These are phyloP conservation scores for Pseudogymnoascus sp. DNA, from an alignment of 2,329 filamentous ascomycete species.

Conservation along the genomic window DNA sequence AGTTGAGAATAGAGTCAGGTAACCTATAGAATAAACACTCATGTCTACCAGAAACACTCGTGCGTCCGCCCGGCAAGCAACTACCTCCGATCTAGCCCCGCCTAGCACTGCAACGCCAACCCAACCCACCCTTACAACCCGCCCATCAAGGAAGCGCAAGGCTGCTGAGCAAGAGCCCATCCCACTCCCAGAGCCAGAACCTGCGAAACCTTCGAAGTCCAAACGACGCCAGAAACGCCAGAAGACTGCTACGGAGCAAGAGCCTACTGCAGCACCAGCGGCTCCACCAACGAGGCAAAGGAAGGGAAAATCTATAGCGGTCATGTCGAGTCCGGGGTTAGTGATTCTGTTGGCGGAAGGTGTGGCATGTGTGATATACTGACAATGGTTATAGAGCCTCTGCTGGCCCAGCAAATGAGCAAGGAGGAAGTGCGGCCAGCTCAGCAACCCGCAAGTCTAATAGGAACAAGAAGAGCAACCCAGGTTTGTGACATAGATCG, in stretches of 20 bases:
- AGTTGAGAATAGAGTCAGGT: slow-evolving; percentile 11
- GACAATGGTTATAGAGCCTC: slow-evolving; percentile 43
- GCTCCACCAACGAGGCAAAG: slow-evolving; percentile 40
- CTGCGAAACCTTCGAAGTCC: slow-evolving; percentile 31
- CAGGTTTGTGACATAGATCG: slow-evolving; percentile 34
- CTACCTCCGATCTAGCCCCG: slow-evolving; percentile 29
- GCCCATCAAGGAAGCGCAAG: slow-evolving; percentile 69
- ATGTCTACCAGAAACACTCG: slow-evolving; percentile 97
- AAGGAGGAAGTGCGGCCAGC: slow-evolving; percentile 46
- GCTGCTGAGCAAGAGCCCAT: slow-evolving; percentile 45
- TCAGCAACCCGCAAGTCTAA: slow-evolving; percentile 65
- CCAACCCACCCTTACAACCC: slow-evolving; percentile 32
- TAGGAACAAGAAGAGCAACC: slow-evolving; percentile 57
- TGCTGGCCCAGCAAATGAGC: slow-evolving; percentile 53
- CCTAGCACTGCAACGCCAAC: slow-evolving; percentile 33
- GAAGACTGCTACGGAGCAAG: slow-evolving; percentile 50
- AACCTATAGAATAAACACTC: slow-evolving; percentile 42
- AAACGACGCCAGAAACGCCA: slow-evolving; percentile 62
- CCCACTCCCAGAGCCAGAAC: slow-evolving; percentile 31
- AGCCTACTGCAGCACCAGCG: slow-evolving; percentile 29
- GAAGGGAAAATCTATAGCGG: slow-evolving; percentile 52
- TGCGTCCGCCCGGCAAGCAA: slow-evolving; percentile 83
- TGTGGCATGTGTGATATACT: slow-evolving; percentile 14
- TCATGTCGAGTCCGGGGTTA: slow-evolving; percentile 70
- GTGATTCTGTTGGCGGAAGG: slow-evolving; percentile 21